Evolutionary conservation across 73 alveolate genomes (phyloP), one percentile per base, ranked within the genome.

Genomic region (Chromera velia): DNA sequence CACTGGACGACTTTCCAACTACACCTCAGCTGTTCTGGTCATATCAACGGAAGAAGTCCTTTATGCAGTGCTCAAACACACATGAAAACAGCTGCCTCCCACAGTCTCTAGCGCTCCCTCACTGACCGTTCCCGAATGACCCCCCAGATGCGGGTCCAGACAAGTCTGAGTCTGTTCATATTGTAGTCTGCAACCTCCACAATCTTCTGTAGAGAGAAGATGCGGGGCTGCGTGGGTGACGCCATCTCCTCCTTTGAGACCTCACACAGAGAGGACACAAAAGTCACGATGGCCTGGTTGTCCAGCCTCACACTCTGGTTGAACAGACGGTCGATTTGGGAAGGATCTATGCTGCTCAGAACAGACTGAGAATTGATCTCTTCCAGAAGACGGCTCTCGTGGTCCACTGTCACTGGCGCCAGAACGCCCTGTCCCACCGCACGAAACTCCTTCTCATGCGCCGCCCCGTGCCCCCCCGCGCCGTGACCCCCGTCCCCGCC

Each of bases 141-240:
- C 33, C 66, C 31, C 91, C 91, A 84, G 34, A 84, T 77, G 45
- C 55, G 62, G 67, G 64, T 55, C 91, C 91, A 84, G 17, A 79
- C 88, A 47, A 67, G 78, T 40, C 91, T 70, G 40, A 84, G 46
- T 78, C 91, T 80, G 28, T 78, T 83, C 91, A 84, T 84, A 46
- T 84, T 84, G 65, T 72, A 68, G 74, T 68, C 83, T 24, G 91
- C 91, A 0, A 84, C 91, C 63, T 84, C 91, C 18, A 84, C 91
- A 9, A 84, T 29, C 29, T 76, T 77, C 65, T 84, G 63, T 7
- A 84, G 81, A 28, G 87, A 67, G 75, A 84, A 84, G 72, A 76
- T 79, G 64, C 87, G 72, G 4, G 91, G 91, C 34, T 84, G 87
- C 28, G 26, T 1, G 66, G 76, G 84, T 10, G 33, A 13, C n/a